A percentile compares a stretch with the other conserved stretches of the same genome.
These are phyloP conservation scores for Lignosus rhinocerotis DNA, from an alignment of 1,284 basidiomycete species.

Conservation along the genomic window DNA sequence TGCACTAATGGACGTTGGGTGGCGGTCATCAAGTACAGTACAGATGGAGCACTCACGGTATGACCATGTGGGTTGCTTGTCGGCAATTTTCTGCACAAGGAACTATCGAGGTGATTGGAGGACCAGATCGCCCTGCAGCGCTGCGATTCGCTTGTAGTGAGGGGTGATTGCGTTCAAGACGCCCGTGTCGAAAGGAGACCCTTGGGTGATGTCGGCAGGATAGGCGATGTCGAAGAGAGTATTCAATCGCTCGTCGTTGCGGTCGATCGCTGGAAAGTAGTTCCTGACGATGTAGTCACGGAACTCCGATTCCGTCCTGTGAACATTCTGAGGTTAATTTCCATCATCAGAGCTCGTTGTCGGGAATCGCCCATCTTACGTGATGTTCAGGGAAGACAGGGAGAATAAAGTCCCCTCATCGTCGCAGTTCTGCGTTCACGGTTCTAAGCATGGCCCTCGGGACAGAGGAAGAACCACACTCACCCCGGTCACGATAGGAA, in stretches of 20 bases:
- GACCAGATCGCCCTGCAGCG: constrained; percentile 50
- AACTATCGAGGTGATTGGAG: constrained; percentile 59
- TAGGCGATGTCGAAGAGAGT: constrained; percentile 28
- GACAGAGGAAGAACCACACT: constrained; percentile 4
- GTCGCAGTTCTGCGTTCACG: constrained; percentile 31
- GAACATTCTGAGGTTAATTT: too few species aligned
- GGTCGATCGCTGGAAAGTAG: constrained; percentile 22
- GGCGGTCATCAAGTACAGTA: constrained; percentile 35
- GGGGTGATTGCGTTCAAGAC: constrained; percentile 44
- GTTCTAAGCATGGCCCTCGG: neutral
- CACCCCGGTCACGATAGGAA: constrained; percentile 34
- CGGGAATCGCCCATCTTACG: too few species aligned
- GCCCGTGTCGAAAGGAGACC: constrained; percentile 56
- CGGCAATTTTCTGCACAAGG: constrained; percentile 37
- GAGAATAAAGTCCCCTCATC: constrained; percentile 36
- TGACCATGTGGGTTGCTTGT: constrained; percentile 33
- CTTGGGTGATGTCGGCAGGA: constrained; percentile 35
- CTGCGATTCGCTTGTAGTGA: constrained; percentile 54
- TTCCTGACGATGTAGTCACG: constrained; percentile 19
- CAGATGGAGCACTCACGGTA: constrained; percentile 23
- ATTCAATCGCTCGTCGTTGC: constrained; percentile 10
- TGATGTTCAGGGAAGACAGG: constrained; percentile 20
- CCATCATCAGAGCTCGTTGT: too few species aligned
- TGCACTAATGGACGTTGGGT: constrained; percentile 28
- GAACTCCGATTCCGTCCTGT: too few species aligned